A percentile compares a stretch with the other conserved stretches of the same genome.
phyloP scores from a whole-genome alignment of 768 basidiomycete species.

The Tulasnella sp. region DNA sequence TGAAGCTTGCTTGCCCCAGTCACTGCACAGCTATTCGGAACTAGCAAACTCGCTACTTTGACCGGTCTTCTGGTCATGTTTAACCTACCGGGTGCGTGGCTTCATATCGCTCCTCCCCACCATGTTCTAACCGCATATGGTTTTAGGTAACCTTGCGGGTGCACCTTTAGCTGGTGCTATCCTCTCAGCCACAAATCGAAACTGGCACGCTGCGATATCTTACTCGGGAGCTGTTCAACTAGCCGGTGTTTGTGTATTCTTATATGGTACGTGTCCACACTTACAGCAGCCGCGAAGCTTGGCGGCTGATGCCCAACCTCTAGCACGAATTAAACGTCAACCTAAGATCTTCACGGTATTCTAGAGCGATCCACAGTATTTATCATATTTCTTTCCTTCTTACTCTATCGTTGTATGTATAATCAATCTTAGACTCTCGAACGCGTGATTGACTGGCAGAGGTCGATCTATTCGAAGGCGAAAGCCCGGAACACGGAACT shows the following conservation, averaged over 20 bases:
- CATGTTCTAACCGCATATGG: neutral
- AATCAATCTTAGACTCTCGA: neutral
- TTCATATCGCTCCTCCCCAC: neutral
- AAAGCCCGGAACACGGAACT: too few relatives aligned
- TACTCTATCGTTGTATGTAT: neutral
- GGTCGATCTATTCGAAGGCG: too few relatives aligned
- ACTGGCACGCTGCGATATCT: slow-evolving; percentile 31
- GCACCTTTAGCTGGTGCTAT: slow-evolving; percentile 33
- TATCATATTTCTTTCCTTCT: too few relatives aligned
- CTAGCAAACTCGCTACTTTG: slow-evolving; percentile 20
- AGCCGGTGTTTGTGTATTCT: slow-evolving; percentile 28
- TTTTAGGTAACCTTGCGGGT: slow-evolving; percentile 28
- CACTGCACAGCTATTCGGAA: slow-evolving; percentile 27
- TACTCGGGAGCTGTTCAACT: slow-evolving; percentile 32
- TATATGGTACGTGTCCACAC: slow-evolving; percentile 28
- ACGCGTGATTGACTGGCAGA: too few relatives aligned
- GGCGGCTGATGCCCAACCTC: neutral
- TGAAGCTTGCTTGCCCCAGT: slow-evolving; percentile 31
- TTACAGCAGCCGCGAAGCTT: neutral
- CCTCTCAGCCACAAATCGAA: slow-evolving; percentile 28
- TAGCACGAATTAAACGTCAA: slow-evolving; percentile 20
- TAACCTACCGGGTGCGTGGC: slow-evolving; percentile 24
- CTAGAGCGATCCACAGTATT: neutral
- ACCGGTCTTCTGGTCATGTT: slow-evolving; percentile 22
- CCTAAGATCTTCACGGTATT: slow-evolving; percentile 16